Conservation (phyloP, 345 rosid species). For the Trapa bicornis region DNA sequence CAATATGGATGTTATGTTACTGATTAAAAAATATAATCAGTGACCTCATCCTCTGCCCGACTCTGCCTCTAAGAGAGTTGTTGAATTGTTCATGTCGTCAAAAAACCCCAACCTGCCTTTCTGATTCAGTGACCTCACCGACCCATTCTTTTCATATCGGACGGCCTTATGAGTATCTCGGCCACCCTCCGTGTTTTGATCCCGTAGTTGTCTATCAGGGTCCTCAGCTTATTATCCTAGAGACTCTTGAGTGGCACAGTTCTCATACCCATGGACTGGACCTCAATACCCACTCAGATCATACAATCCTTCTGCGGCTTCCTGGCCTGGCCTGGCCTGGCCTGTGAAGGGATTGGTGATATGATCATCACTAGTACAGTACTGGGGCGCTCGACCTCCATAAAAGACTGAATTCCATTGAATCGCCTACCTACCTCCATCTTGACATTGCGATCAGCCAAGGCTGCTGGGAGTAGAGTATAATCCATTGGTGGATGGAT, state of each 20-base stretch:
- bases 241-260: constrained; percentile 25
- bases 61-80: no score
- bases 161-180: constrained; percentile 37
- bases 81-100: constrained; percentile 4
- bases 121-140: constrained; percentile 29
- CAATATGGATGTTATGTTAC: no score
- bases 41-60: no score
- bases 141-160: constrained; percentile 24
- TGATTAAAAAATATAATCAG: no score
- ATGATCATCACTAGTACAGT: not conserved
- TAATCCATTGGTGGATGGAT: constrained; percentile 49
- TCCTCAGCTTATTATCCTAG: constrained; percentile 39
- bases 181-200: constrained; percentile 28
- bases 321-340: not conserved
- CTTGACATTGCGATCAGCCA: constrained; percentile 50
- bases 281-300: constrained; percentile 40
- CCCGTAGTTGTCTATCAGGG: constrained; percentile 47
- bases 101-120: constrained; percentile 44
- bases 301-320: constrained; percentile 26
- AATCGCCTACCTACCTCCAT: constrained; percentile 35
- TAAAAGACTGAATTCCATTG: no score
- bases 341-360: constrained; percentile 20
- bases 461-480: constrained; percentile 30
- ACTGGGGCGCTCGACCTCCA: constrained; percentile 10
- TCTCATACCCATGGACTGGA: constrained; percentile 40